These are phyloP conservation scores for Candida gigantensis DNA, from an alignment of 1,139 yeast species.

Conservation along the genomic window DNA sequence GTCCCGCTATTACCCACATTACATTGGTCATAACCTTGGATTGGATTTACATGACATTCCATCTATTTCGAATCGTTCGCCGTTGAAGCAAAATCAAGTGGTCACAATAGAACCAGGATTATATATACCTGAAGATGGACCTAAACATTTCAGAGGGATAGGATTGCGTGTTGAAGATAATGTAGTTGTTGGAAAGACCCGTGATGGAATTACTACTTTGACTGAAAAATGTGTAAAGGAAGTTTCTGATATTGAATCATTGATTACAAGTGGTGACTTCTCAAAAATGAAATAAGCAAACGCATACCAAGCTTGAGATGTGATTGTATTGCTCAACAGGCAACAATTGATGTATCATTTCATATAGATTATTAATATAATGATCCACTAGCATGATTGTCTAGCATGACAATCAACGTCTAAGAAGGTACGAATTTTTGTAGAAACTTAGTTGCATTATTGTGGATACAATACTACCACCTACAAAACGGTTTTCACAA, in stretches of 20 bases:
- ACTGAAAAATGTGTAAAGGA: constrained; percentile 87
- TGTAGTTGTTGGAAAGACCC: constrained; percentile 66
- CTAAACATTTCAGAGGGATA: constrained; percentile 79
- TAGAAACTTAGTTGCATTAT: too few species aligned
- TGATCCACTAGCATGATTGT: too few species aligned
- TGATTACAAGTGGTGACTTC: constrained; percentile 42
- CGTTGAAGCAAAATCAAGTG: constrained; percentile 64
- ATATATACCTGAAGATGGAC: constrained; percentile 74
- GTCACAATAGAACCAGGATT: constrained; percentile 95
- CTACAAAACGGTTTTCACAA: too few species aligned
- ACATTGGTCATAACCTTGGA: constrained; percentile 94
- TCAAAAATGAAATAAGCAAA: too few species aligned
- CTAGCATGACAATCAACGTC: too few species aligned
- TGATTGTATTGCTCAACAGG: background rate
- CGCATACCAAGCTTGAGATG: too few species aligned
- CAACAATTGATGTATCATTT: background rate
- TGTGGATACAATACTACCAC: too few species aligned
- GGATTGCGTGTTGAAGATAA: constrained; percentile 97
- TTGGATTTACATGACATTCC: constrained; percentile 90
- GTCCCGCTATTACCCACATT: constrained; percentile 80
- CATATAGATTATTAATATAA: too few species aligned
- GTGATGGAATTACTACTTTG: constrained; percentile 56
- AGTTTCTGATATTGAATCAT: constrained; percentile 70
- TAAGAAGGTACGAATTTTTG: too few species aligned
- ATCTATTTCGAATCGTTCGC: constrained; percentile 51